Evolutionary conservation across 306 rosid genomes (phyloP).

Genomic region (Sindora glabra): DNA sequence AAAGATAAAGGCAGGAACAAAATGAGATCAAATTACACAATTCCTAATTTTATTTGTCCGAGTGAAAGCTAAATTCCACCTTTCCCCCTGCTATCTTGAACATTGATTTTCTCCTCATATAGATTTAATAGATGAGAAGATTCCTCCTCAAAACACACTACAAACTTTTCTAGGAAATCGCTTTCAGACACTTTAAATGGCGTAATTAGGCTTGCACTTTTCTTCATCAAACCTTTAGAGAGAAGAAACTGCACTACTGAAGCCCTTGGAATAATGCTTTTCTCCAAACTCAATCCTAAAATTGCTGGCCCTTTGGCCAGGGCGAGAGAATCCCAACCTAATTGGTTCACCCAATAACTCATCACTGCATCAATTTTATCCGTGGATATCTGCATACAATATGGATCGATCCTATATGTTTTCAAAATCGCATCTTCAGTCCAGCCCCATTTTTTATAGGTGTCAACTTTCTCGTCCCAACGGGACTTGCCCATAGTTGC

Average conservation of each 20-base stretch:
- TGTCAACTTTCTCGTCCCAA: slow-evolving; percentile 24
- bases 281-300: slow-evolving; percentile 29
- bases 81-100: too few relatives aligned
- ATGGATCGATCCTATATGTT: slow-evolving; percentile 21
- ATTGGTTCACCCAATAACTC: slow-evolving; percentile 25
- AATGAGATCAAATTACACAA: too few relatives aligned
- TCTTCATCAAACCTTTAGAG: slow-evolving; percentile 24
- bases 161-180: slow-evolving; percentile 1
- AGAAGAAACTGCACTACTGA: slow-evolving; percentile 19
- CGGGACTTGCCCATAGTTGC: slow-evolving; percentile 12
- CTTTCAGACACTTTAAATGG: background rate
- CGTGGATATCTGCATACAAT: slow-evolving; percentile 17
- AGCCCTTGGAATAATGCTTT: slow-evolving; percentile 41
- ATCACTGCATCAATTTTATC: slow-evolving; percentile 24
- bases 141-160: background rate
- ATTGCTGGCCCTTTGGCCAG: background rate
- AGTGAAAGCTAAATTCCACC: background rate
- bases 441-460: slow-evolving; percentile 40
- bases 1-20: too few relatives aligned
- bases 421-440: slow-evolving; percentile 22
- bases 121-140: background rate
- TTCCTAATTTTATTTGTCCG: too few relatives aligned
- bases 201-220: background rate
- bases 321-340: slow-evolving; percentile 16
- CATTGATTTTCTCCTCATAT: background rate